phyloP scores from a whole-genome alignment of 2,329 filamentous ascomycete species.

The Cercospora canescens region DNA sequence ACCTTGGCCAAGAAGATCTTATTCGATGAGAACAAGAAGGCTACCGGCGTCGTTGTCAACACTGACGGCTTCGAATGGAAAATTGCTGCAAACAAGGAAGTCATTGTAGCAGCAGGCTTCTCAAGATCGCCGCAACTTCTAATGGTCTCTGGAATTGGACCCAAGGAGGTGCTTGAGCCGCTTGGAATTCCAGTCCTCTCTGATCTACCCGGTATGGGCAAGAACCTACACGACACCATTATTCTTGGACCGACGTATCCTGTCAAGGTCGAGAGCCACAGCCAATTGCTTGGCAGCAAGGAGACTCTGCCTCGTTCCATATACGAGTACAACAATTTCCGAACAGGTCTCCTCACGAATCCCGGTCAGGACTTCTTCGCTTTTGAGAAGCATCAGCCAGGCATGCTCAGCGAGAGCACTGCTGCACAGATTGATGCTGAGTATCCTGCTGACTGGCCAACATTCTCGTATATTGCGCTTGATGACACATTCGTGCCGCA shows the following conservation, averaged over 20 bases:
- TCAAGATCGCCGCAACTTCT: conserved; percentile 67
- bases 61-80: not conserved
- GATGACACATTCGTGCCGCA: not conserved
- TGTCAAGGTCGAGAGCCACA: too few relatives aligned
- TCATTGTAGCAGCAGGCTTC: conserved; percentile 53
- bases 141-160: conserved; percentile 65
- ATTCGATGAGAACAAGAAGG: conserved; percentile 32
- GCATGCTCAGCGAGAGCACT: conserved; percentile 1
- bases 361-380: conserved; percentile 10
- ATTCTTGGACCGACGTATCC: too few relatives aligned
- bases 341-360: conserved; percentile 21
- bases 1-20: conserved; percentile 32
- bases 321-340: conserved; percentile 19
- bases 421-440: not conserved
- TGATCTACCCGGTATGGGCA: conserved; percentile 63
- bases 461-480: conserved; percentile 1
- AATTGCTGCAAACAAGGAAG: conserved; percentile 44
- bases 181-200: conserved; percentile 57
- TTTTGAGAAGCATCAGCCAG: conserved; percentile 15
- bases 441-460: conserved; percentile 17
- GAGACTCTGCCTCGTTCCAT: conserved; percentile 32
- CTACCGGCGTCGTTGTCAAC: conserved; percentile 26
- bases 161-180: conserved; percentile 51
- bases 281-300: too few relatives aligned
- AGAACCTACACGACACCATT: conserved; percentile 66